phyloP scores from a whole-genome alignment of 148 eudicot species.

The Selenicereus undatus region DNA sequence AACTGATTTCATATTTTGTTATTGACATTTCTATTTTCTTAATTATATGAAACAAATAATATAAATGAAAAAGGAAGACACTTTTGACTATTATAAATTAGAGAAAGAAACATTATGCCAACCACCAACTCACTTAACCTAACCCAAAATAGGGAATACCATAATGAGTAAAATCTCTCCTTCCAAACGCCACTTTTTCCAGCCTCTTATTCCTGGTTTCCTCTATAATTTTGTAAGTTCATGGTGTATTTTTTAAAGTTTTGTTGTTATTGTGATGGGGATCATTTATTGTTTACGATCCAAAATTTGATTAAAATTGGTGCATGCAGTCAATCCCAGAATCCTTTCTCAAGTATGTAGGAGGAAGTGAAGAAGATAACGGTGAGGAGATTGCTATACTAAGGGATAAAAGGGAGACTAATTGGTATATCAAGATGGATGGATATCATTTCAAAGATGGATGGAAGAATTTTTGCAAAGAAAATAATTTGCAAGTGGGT shows the following conservation, averaged over 20 bases:
- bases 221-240: slow-evolving; percentile 19
- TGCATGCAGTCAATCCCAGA: slow-evolving; percentile 1
- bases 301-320: neutral
- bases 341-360: neutral
- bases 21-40: too few species aligned
- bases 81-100: too few species aligned
- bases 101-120: too few species aligned
- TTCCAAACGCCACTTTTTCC: slow-evolving; percentile 9
- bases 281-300: neutral
- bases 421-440: neutral
- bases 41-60: too few species aligned
- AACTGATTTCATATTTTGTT: too few species aligned
- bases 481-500: neutral
- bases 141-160: too few species aligned
- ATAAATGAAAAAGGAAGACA: too few species aligned
- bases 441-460: neutral
- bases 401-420: neutral
- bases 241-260: neutral
- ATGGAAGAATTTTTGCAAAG: neutral
- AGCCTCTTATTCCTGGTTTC: slow-evolving; percentile 15
- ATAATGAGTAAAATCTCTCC: neutral
- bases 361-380: neutral
- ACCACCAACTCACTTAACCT: too few species aligned
- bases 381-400: neutral
- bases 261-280: too few species aligned